Percentiles rank a stretch among this genome's conserved stretches.
Evolutionary conservation across 148 eudicot species (phyloP).

Genomic region (Amaranthus palmeri): DNA sequence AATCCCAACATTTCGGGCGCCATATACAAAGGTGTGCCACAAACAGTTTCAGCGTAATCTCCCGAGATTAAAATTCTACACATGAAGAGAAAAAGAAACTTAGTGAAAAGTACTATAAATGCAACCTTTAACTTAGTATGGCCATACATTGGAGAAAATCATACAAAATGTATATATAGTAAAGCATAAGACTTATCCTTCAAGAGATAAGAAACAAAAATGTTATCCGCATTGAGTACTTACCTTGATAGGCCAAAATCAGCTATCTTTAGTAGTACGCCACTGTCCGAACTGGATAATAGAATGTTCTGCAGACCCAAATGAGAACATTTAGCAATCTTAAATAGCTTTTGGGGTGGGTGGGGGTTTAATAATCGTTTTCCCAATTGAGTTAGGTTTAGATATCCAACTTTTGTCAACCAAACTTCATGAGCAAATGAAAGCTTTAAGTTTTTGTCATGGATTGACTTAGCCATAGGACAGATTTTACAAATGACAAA

Average conservation of each 20-base stretch:
- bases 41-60: slow-evolving; percentile 40
- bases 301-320: slow-evolving; percentile 37
- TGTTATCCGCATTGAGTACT: not conserved
- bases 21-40: slow-evolving; percentile 52
- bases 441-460: too few species aligned
- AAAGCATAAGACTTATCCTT: not conserved
- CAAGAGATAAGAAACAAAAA: not conserved
- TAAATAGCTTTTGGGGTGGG: not conserved
- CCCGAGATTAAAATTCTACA: slow-evolving; percentile 30
- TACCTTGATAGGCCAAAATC: slow-evolving; percentile 64
- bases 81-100: not conserved
- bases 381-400: not conserved
- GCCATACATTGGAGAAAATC: not conserved
- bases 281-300: slow-evolving; percentile 29
- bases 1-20: slow-evolving; percentile 49
- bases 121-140: not conserved
- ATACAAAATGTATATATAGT: not conserved
- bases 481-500: too few species aligned
- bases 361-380: not conserved
- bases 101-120: not conserved
- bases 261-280: slow-evolving; percentile 44
- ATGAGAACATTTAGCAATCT: slow-evolving; percentile 1
- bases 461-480: too few species aligned
- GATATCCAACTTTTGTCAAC: not conserved
- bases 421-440: too few species aligned